Evolutionary conservation across 768 basidiomycete species (phyloP), one percentile per base, ranked within the genome.

Genomic region (Porpolomopsis calyptriformis): DNA sequence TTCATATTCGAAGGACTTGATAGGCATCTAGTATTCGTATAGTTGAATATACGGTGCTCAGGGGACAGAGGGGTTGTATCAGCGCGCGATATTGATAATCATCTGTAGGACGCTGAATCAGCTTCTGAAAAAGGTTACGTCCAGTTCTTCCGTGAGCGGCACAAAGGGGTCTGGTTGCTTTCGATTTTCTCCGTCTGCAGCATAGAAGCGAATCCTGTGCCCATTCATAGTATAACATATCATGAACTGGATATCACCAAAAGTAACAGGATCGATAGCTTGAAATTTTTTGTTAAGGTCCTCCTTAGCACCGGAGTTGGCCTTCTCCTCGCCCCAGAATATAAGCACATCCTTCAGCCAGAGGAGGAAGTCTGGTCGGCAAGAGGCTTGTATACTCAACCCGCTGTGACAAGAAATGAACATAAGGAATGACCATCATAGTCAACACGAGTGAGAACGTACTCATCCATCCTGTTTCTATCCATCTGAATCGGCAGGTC

Each of bases 281-380:
- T 16, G 38, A 41, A 47, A 41, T 47, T 46, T 46, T 10, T 22
- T 38, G 9, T 4, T 5, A 19, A 40, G 36, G 29, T 40, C 46
- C 19, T 5, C 29, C 23, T 24, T 22, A 18, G 39, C 25, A 16
- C 25, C 46, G 10, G 46, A 37, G 9, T 11, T 24, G 19, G 37
- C 14, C 39, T 39, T 47, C 27, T 47, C 46, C 29, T 47, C 46
- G 27, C 46, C 46, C 46, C 37, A 25, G 7, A 47, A 27, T 2
- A 47, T 20, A 34, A 47, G 46, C 7, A 43, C 19, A 36, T 45
- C 50, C 18, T 34, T 44, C 16, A 48, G 24, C 47, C 47, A 45
- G 27, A 43, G 34, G 45, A 46, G 45, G 45, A 37, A 46, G 45
- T 46, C 34, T 38, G 45, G 45, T 34, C 36, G 10, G 36, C 22